Evolutionary conservation across 805 yeast species (phyloP), one percentile per base, ranked within the genome.

Genomic region (Candida maesae): DNA sequence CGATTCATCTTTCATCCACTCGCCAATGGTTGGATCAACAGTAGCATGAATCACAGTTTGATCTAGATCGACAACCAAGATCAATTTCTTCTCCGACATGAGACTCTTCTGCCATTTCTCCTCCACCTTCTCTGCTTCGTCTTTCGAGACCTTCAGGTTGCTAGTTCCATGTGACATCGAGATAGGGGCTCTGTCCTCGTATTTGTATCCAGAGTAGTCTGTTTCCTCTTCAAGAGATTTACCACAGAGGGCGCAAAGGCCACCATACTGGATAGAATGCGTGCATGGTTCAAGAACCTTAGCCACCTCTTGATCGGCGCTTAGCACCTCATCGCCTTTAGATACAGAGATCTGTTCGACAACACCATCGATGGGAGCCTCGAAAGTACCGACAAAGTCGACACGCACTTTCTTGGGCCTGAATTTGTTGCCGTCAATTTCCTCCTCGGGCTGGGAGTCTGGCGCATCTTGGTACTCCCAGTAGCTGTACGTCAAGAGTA

Each of bases 41-140:
- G 97, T 91, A 31, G 97, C 96, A 58, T 93, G 99, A 24, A 93
- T 91, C 5, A 93, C 95, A 0, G 99, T 93, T 61, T 93, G 99
- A 66, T 93, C 99, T 48, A 93, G 71, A 69, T 93, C 99, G 5
- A 93, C 99, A 21, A 93, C 98, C 42, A 93, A 70, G 23, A 93
- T 89, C 47, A 93, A 69, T 60, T 86, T 87, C 44, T 73, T 68
- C 39, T 78, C 84, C 13, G 68, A 60, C 6, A 79, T 63, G 35
- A 93, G 69, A 44, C 83, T 69, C 42, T 70, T 66, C 5, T 87
- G 78, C 38, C 89, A 73, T 23, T 67, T 66, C 45, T 76, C 75
- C 58, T 90, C 98, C 36, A 93, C 80, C 45, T 81, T 79, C 45
- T 79, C 81, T 2, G 98, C 99, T 65, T 93, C 99, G 46, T 75